Base-by-base conservation (phyloP, 2,329 filamentous ascomycete genomes). In the Fusarium pseudograminearum region DNA sequence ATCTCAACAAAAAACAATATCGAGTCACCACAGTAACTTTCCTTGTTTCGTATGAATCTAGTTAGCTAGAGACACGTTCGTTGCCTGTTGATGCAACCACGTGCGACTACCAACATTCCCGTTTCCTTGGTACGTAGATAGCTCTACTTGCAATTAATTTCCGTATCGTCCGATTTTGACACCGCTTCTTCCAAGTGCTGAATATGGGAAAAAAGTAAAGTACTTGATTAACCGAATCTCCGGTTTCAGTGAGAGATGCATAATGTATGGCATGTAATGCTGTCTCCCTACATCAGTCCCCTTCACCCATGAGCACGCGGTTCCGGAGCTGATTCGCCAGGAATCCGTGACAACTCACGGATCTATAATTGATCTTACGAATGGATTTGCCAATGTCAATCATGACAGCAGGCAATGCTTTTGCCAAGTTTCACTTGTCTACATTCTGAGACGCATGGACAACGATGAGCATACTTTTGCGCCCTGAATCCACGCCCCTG, bases 301-400 rank as follows among this genome's bases (percentile, higher is more conserved):
- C 36, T 38, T 34, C 14, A 41, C 65, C 73, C 73, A 73, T 74
- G 73, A 72, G 73, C 56, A 28, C 40, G 41, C 57, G 57, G 47
- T 55, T 18, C 10, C 42, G 15, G 20, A 53, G 50, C 59, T 72
- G 73, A 74, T 75, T 74, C 68, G 73, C 46, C 50, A 59, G 45
- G 12, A n/a, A 18, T 24, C 16, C 26, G 59, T 16, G 42, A 15
- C 47, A 53, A 28, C 48, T 55, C 41, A 52, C 36, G 33, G 41
- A 60, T 46, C 31, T 64, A 24, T 31, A 55, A 69, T 34, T 42
- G 44, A 58, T 61, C 33, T 41, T 61, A 40, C 41, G n/a, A 41
- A 52, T 41, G 24, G 20, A 41, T 41, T 12, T 12, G 11, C 15
- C 30, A n/a, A 24, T 45, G 22, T 26, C 47, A 58, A 46, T 36